phyloP scores from a whole-genome alignment of 768 basidiomycete genomes.

The Xanthoconium purpureum region DNA sequence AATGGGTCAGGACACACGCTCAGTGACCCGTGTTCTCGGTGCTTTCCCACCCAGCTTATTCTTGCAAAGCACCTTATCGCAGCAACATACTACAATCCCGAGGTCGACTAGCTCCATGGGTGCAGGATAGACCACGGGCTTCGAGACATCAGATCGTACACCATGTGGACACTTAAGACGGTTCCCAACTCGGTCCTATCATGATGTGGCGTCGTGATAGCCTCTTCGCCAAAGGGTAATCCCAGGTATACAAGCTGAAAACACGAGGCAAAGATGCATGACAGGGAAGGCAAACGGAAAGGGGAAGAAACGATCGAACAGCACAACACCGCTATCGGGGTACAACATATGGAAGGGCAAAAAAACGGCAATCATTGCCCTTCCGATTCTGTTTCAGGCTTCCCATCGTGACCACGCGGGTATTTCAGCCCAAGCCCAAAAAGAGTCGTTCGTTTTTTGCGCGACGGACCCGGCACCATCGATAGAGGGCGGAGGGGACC shows the following conservation, averaged over 20 bases:
- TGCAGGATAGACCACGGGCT: too few species aligned
- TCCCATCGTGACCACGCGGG: background rate
- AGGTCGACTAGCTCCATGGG: too few species aligned
- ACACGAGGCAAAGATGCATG: slow-evolving; percentile 13
- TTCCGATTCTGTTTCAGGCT: background rate
- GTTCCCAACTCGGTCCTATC: too few species aligned
- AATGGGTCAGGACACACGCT: too few species aligned
- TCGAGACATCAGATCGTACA: too few species aligned
- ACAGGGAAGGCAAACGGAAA: background rate
- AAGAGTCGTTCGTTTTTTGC: slow-evolving; percentile 13
- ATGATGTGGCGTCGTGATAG: too few species aligned
- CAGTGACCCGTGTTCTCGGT: too few species aligned
- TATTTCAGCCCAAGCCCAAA: slow-evolving; percentile 22
- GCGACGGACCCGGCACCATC: slow-evolving; percentile 17
- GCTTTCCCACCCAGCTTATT: too few species aligned
- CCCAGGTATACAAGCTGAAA: slow-evolving; percentile 8
- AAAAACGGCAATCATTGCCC: background rate
- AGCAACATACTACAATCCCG: too few species aligned
- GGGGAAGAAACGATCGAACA: background rate
- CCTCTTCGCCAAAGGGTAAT: background rate
- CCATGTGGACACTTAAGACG: too few species aligned
- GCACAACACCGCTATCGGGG: background rate
- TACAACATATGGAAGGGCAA: too few species aligned
- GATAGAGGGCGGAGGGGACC: slow-evolving; percentile 32
- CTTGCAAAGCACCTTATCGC: too few species aligned